phyloP scores from a whole-genome alignment of 2,329 filamentous ascomycete genomes.

The Hymenoscyphus occultus region DNA sequence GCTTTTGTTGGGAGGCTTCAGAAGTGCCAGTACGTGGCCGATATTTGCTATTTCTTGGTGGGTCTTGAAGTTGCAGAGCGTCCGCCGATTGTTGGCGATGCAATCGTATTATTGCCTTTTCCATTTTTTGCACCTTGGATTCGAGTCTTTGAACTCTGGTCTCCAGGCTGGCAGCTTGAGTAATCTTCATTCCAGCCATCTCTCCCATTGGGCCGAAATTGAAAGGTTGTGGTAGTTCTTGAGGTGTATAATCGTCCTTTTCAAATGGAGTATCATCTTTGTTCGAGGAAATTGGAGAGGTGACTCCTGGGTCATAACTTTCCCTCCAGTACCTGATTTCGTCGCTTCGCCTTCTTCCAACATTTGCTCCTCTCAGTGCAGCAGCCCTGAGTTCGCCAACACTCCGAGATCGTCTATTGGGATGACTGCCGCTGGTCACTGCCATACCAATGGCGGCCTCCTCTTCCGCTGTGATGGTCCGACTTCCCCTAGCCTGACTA shows the following conservation, averaged over 20 bases:
- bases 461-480: constrained; percentile 32
- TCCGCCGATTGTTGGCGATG: constrained; percentile 15
- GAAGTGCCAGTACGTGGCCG: constrained; percentile 28
- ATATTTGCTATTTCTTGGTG: constrained; percentile 20
- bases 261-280: constrained; percentile 41
- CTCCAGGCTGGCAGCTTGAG: constrained; percentile 52
- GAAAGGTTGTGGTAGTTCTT: constrained; percentile 50
- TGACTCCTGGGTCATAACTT: constrained; percentile 52
- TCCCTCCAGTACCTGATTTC: constrained; percentile 64
- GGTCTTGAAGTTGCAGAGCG: constrained; percentile 28
- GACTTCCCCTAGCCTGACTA: constrained; percentile 50
- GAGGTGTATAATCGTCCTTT: constrained; percentile 20
- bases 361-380: constrained; percentile 36
- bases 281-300: constrained; percentile 51
- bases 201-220: constrained; percentile 50
- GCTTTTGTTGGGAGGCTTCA: constrained; percentile 29
- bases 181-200: constrained; percentile 56
- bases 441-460: constrained; percentile 53
- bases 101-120: constrained; percentile 36
- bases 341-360: constrained; percentile 53
- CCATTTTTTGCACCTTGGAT: constrained; percentile 49
- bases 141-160: constrained; percentile 52
- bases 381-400: constrained; percentile 52
- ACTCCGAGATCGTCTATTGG: constrained; percentile 57
- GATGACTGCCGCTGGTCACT: constrained; percentile 53